These are phyloP conservation scores for Fomes fomentarius DNA, from an alignment of 1,284 basidiomycete species.

Conservation along the genomic window DNA sequence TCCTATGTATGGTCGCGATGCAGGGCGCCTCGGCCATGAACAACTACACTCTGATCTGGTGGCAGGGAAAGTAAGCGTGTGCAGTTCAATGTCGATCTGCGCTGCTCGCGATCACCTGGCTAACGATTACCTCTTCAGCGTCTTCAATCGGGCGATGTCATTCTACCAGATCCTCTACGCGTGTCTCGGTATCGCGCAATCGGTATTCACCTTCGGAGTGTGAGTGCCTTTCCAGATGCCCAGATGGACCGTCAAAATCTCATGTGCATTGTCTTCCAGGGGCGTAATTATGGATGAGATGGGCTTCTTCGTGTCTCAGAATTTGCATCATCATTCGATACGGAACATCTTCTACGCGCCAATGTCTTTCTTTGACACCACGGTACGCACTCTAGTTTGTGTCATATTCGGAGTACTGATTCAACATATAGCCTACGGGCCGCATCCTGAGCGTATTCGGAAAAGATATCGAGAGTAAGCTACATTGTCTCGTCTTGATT, in stretches of 20 bases:
- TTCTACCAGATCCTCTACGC: constrained; percentile 80
- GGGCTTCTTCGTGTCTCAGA: constrained; percentile 60
- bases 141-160: constrained; percentile 50
- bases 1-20: constrained; percentile 62
- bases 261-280: constrained; percentile 40
- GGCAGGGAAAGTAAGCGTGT: constrained; percentile 64
- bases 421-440: constrained; percentile 51
- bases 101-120: constrained; percentile 6
- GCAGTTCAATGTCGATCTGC: no score
- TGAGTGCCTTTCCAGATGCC: no score
- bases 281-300: constrained; percentile 59
- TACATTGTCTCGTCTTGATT: no score
- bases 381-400: constrained; percentile 39
- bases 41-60: constrained; percentile 71
- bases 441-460: constrained; percentile 69
- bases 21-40: constrained; percentile 62
- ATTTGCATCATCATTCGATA: constrained; percentile 58
- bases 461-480: constrained; percentile 62
- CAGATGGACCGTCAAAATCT: no score
- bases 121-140: constrained; percentile 35
- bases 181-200: constrained; percentile 59
- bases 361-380: constrained; percentile 74
- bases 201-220: constrained; percentile 28
- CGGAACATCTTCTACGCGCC: constrained; percentile 66
- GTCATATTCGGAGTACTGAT: not conserved